Base-by-base conservation (phyloP, 306 rosid species). In the Glycine tomentella region DNA sequence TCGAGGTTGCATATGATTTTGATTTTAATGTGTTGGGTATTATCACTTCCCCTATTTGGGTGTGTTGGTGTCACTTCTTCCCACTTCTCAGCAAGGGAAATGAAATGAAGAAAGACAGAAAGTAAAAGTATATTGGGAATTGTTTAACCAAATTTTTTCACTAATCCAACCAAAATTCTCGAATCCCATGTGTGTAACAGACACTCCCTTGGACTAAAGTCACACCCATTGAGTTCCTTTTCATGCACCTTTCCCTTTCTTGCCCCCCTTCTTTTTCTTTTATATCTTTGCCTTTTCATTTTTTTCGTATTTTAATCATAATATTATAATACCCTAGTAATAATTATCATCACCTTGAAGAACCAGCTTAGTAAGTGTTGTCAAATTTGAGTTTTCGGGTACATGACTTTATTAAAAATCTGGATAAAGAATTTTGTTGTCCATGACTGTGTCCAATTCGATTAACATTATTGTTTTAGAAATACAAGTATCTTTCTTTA, bases 181-280 rank as follows among this genome's bases (percentile, higher is more conserved):
- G 75, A 77, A 77, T 82, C 86, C 80, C 86, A 83, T 83, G 80
- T 70, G 86, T 82, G 82, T 82, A 70, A 77, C 69, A 77, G 69
- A 77, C 61, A 70, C 57, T 49, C 51, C 38, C 61, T 71, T 45
- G 17, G 72, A 65, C 67, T 79, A 84, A 79, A 84, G 84, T 74
- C 58, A 34, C 69, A 74, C 59, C 73, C 66, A 69, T 69, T 59
- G 40, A 69, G 66, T 75, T 77, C 78, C 73, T 80, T 84, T 84
- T 84, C 69, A 61, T 84, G 78, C 84, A 68, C 84, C 80, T 84
- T 84, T 84, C 81, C 77, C 87, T 84, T 84, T 84, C 76, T 80
- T 84, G 87, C 87, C 78, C 62, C 65, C 81, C 81, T 53, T 69
- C 81, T 80, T 79, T 78, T 78, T 65, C 73, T 79, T 79, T 55